These are phyloP conservation scores for Helicocarpus griseus DNA, from an alignment of 2,329 filamentous ascomycete species.

Conservation along the genomic window DNA sequence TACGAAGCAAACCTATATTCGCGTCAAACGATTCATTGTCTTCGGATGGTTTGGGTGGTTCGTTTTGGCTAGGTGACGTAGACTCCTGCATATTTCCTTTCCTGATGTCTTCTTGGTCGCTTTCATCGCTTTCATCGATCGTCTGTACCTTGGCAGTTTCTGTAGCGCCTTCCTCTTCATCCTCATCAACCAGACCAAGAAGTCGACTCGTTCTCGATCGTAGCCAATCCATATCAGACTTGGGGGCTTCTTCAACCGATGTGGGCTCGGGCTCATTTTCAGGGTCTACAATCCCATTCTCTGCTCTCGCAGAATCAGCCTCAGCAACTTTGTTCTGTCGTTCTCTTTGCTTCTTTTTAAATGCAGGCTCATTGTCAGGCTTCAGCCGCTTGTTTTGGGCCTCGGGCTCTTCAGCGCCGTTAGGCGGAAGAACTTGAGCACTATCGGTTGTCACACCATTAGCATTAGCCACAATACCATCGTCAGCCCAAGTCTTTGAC, in stretches of 20 bases:
- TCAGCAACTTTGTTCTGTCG: background rate
- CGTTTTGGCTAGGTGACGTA: constrained; percentile 7
- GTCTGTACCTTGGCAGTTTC: constrained; percentile 8
- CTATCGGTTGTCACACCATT: constrained; percentile 13
- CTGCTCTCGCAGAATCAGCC: background rate
- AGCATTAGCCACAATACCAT: constrained; percentile 31
- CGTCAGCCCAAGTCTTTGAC: constrained; percentile 53
- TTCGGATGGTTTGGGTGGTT: constrained; percentile 16
- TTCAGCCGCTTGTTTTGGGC: constrained; percentile 1
- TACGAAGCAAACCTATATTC: constrained; percentile 54
- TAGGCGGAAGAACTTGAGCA: constrained; percentile 15
- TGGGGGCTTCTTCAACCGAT: constrained; percentile 23
- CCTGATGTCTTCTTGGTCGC: constrained; percentile 14
- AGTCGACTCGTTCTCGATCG: constrained; percentile 78
- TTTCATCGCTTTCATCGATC: constrained; percentile 6
- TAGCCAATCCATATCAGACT: constrained; percentile 81
- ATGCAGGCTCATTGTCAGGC: background rate
- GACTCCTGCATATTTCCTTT: constrained; percentile 1
- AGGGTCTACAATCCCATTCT: constrained; percentile 11
- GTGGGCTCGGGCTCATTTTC: constrained; percentile 12
- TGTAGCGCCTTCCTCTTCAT: constrained; percentile 24
- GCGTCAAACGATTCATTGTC: constrained; percentile 31
- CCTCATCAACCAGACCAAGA: constrained; percentile 72
- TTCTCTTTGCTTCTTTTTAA: constrained; percentile 3
- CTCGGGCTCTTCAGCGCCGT: constrained; percentile 43